Conservation (phyloP, 2,329 filamentous ascomycete species). For the Dothidotthia symphoricarpi region DNA sequence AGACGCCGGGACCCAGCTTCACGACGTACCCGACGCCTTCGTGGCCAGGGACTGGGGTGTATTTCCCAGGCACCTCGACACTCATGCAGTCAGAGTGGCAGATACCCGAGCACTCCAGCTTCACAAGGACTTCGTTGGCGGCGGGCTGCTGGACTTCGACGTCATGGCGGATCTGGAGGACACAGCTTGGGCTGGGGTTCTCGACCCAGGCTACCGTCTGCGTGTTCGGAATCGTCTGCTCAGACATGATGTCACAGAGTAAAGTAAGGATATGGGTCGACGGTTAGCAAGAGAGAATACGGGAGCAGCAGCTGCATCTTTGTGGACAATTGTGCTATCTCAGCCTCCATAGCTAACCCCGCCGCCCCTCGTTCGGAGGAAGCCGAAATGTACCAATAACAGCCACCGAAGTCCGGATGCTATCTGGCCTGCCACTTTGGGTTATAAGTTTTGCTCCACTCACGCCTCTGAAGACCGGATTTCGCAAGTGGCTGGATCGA, state of each 20-base stretch:
- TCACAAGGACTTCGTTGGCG: conserved; percentile 47
- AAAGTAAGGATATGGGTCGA: neutral
- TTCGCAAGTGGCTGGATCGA: too few relatives aligned
- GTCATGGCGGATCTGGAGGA: conserved; percentile 38
- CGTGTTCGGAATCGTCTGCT: conserved; percentile 25
- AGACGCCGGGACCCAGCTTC: conserved; percentile 30
- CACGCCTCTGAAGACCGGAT: too few relatives aligned
- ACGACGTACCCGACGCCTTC: conserved; percentile 49
- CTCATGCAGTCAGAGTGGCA: conserved; percentile 52
- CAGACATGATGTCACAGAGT: conserved; percentile 1
- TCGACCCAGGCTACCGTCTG: conserved; percentile 43
- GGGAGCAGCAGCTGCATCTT: neutral
- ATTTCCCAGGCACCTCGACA: conserved; percentile 44
- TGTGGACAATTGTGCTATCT: neutral
- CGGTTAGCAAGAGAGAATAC: neutral
- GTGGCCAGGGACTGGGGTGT: conserved; percentile 50
- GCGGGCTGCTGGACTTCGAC: conserved; percentile 41
- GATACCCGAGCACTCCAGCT: conserved; percentile 49
- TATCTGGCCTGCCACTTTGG: too few relatives aligned
- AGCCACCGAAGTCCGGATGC: neutral
- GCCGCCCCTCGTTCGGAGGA: conserved; percentile 8
- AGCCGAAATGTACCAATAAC: conserved; percentile 7
- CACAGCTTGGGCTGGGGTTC: conserved; percentile 35
- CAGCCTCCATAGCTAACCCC: neutral
- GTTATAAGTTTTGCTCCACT: too few relatives aligned